These are phyloP conservation scores for Skeletonema menzelii DNA, from an alignment of 108 stramenopile species.

Conservation along the genomic window DNA sequence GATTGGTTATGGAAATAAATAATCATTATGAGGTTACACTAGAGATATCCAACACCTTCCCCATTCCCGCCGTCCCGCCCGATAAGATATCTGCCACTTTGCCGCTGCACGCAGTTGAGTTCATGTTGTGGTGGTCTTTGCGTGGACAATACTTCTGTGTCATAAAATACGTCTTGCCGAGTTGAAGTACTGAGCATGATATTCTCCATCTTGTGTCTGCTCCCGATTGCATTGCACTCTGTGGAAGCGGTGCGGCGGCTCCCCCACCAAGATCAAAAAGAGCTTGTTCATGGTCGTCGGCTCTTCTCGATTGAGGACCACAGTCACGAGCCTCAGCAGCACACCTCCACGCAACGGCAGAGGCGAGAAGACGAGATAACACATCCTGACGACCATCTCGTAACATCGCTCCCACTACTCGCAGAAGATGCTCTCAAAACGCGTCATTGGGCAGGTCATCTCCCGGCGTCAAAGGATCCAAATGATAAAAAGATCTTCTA, in stretches of 20 bases:
- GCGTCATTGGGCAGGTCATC: slow-evolving; percentile 74
- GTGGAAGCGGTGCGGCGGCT: slow-evolving; percentile 31
- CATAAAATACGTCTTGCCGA: too few relatives aligned
- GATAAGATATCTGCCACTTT: too few relatives aligned
- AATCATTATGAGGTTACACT: too few relatives aligned
- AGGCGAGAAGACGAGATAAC: slow-evolving; percentile 11
- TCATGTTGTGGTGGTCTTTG: too few relatives aligned
- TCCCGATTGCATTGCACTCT: neutral
- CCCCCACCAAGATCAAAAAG: slow-evolving; percentile 7
- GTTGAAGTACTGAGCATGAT: neutral
- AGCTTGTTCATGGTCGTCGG: slow-evolving; percentile 22
- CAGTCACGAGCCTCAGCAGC: neutral
- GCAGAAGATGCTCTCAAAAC: slow-evolving; percentile 40
- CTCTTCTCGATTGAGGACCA: slow-evolving; percentile 12
- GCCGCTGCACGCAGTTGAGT: neutral
- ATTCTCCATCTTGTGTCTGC: neutral
- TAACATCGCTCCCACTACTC: slow-evolving; percentile 63
- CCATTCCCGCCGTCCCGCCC: too few relatives aligned
- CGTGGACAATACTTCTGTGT: too few relatives aligned
- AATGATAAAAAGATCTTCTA: slow-evolving; percentile 89
- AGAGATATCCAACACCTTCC: too few relatives aligned
- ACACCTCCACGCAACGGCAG: neutral
- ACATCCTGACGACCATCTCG: slow-evolving; percentile 64
- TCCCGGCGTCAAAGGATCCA: slow-evolving; percentile 59
- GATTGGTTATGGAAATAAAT: too few relatives aligned